phyloP scores from a whole-genome alignment of 2,329 filamentous ascomycete genomes.

The Colletotrichum tropicicola region DNA sequence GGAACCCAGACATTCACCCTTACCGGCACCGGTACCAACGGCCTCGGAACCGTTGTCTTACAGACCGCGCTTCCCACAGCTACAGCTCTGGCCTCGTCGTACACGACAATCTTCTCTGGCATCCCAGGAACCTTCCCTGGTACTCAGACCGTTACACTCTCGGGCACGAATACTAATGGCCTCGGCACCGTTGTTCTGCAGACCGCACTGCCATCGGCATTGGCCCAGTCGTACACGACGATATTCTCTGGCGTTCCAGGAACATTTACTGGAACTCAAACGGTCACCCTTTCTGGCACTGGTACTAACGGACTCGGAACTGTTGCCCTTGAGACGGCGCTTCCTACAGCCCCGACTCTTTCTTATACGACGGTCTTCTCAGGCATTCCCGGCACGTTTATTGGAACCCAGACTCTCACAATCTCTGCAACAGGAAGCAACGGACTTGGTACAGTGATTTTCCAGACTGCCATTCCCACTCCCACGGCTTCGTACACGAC shows the following conservation, averaged over 20 bases:
- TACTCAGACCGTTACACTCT: background rate
- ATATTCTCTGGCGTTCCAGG: background rate
- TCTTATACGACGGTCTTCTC: conserved; percentile 4
- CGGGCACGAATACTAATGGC: background rate
- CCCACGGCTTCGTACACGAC: conserved; percentile 3
- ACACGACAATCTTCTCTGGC: conserved; percentile 5
- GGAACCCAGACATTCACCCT: background rate
- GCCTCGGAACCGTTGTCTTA: background rate
- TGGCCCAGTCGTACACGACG: background rate
- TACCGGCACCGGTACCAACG: background rate
- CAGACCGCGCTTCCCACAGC: background rate
- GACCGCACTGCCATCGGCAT: background rate
- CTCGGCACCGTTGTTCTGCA: conserved; percentile 5
- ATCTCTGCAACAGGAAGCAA: background rate
- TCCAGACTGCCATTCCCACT: conserved; percentile 3
- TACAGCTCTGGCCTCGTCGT: background rate
- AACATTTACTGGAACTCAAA: background rate
- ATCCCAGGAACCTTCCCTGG: conserved; percentile 6
- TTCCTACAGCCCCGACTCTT: background rate
- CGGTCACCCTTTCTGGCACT: background rate
- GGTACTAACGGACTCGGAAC: background rate
- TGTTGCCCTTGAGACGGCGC: background rate
- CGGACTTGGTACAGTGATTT: background rate
- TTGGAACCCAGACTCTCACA: background rate
- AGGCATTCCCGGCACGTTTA: background rate